These are phyloP conservation scores for Cladosporium sphaerospermum DNA, from an alignment of 2,329 filamentous ascomycete genomes.

Conservation along the genomic window DNA sequence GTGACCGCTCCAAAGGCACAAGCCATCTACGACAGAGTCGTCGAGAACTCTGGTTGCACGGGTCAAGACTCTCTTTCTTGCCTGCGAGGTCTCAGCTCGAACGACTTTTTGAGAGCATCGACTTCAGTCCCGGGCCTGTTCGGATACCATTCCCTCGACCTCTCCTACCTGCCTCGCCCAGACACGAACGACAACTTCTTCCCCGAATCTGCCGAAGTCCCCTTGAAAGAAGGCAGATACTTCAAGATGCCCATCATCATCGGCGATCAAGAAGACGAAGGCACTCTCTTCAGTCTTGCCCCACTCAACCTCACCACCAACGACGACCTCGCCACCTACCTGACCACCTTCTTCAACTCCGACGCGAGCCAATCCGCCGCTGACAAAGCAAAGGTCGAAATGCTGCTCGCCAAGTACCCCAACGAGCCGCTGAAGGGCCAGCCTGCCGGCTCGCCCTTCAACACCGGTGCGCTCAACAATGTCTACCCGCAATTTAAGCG, in stretches of 20 bases:
- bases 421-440: constrained; percentile 35
- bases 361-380: neutral
- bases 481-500: constrained; percentile 73
- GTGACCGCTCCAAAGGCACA: constrained; percentile 57
- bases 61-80: constrained; percentile 43
- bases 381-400: constrained; percentile 31
- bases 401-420: constrained; percentile 59
- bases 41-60: constrained; percentile 41
- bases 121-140: constrained; percentile 66
- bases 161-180: constrained; percentile 69
- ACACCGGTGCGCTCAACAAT: constrained; percentile 62
- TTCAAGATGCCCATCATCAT: constrained; percentile 59
- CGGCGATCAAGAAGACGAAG: constrained; percentile 75
- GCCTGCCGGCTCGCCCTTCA: constrained; percentile 64
- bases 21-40: constrained; percentile 43
- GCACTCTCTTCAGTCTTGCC: constrained; percentile 66
- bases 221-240: constrained; percentile 49
- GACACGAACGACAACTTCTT: constrained; percentile 54
- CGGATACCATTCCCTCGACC: constrained; percentile 60
- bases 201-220: constrained; percentile 55
- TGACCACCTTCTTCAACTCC: constrained; percentile 46
- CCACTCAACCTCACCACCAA: constrained; percentile 59
- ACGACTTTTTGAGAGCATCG: constrained; percentile 52
- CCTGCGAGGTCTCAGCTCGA: constrained; percentile 42
- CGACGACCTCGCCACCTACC: constrained; percentile 54